phyloP scores from a whole-genome alignment of 306 rosid genomes.

The Glycine latifolia region DNA sequence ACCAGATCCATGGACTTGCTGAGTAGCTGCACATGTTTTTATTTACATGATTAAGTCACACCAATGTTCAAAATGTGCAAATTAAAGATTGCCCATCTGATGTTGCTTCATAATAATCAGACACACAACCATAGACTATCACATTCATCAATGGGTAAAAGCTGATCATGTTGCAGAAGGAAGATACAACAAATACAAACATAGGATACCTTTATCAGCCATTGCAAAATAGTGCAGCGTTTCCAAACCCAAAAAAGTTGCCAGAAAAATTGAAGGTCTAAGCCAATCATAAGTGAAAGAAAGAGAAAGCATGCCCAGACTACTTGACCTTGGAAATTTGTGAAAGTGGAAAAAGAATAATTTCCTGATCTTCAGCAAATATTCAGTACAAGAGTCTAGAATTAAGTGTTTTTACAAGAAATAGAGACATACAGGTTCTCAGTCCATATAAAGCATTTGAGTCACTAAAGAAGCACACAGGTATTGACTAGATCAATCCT shows the following conservation, averaged over 20 bases:
- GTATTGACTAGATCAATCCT: slow-evolving; percentile 44
- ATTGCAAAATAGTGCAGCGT: slow-evolving; percentile 2
- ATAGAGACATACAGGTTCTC: neutral
- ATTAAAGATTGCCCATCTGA: no score
- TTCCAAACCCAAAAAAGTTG: neutral
- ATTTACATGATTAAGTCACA: neutral
- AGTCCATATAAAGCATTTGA: slow-evolving; percentile 2
- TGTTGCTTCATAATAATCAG: neutral
- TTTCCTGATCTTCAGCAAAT: slow-evolving; percentile 10
- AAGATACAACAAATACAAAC: neutral
- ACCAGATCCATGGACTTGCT: neutral
- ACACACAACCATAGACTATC: neutral
- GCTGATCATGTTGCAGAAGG: neutral
- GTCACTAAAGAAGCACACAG: neutral
- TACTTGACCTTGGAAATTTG: neutral
- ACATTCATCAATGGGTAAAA: slow-evolving; percentile 18
- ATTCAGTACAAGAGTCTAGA: neutral
- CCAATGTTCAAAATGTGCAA: no score
- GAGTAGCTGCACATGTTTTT: neutral
- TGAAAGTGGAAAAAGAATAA: no score
- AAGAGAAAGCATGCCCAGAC: slow-evolving; percentile 1
- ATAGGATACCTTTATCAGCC: neutral
- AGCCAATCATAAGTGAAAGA: neutral
- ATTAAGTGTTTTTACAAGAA: neutral
- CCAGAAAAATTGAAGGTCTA: neutral